These are phyloP conservation scores for Chrysoporthe puriensis DNA, from an alignment of 2,329 filamentous ascomycete species.

Conservation along the genomic window DNA sequence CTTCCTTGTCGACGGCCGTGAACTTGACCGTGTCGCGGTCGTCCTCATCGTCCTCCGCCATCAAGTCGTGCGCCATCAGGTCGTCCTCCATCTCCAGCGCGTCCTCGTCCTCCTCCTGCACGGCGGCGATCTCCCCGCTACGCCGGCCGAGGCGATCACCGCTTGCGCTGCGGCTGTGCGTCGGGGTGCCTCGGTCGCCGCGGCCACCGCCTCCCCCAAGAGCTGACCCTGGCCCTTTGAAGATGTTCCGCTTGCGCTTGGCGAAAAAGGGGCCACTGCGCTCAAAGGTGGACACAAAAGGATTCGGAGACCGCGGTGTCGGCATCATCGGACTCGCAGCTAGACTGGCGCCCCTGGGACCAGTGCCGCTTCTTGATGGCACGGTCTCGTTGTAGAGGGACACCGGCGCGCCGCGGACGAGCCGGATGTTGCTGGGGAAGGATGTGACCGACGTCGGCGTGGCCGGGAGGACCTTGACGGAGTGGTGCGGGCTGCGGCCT, in stretches of 20 bases:
- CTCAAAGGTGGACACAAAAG: conserved; percentile 49
- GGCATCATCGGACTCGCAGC: conserved; percentile 41
- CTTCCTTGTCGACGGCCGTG: conserved; percentile 47
- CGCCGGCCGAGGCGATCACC: conserved; percentile 65
- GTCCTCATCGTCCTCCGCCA: conserved; percentile 44
- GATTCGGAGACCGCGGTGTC: conserved; percentile 55
- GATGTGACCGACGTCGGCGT: conserved; percentile 70
- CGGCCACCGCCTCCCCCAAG: conserved; percentile 47
- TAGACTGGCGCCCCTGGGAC: conserved; percentile 36
- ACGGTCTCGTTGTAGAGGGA: conserved; percentile 63
- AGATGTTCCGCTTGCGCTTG: conserved; percentile 77
- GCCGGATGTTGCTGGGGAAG: conserved; percentile 84
- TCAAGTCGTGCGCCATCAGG: conserved; percentile 46
- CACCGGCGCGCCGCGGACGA: conserved; percentile 67
- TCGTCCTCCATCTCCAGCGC: conserved; percentile 36
- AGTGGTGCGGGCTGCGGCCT: conserved; percentile 80
- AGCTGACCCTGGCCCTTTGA: conserved; percentile 76
- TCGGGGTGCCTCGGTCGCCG: conserved; percentile 37
- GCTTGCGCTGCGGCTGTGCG: conserved; percentile 61
- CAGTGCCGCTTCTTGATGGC: conserved; percentile 37
- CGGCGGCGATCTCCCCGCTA: conserved; percentile 72
- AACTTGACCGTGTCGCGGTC: conserved; percentile 56
- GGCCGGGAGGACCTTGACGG: conserved; percentile 91
- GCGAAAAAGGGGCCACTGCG: conserved; percentile 67
- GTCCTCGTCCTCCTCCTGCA: conserved; percentile 65